These are phyloP conservation scores for Stephanodiscus triporus DNA, from an alignment of 108 stramenopile species.

Conservation along the genomic window DNA sequence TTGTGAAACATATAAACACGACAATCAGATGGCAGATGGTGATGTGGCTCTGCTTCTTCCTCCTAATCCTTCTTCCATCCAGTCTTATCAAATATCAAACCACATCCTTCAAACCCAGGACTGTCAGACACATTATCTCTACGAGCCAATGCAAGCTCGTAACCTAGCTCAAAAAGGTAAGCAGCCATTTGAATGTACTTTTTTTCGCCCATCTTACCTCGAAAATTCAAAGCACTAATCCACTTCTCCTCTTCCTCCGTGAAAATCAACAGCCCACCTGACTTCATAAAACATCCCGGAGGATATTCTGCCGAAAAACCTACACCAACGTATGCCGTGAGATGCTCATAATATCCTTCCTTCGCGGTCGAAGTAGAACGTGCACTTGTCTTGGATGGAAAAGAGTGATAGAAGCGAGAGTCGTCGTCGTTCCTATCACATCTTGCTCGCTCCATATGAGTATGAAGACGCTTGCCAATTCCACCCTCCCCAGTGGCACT, in stretches of 20 bases:
- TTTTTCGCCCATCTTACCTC: neutral
- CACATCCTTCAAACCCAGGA: conserved; percentile 32
- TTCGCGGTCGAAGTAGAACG: neutral
- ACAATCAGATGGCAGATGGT: no score
- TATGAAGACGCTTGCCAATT: no score
- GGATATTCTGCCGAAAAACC: neutral
- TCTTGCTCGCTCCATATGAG: no score
- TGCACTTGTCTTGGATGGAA: neutral
- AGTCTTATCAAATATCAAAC: conserved; percentile 6
- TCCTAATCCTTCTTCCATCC: no score
- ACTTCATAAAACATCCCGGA: neutral
- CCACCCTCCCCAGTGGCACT: no score
- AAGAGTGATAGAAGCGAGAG: neutral
- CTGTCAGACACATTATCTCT: conserved; percentile 22
- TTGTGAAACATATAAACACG: no score
- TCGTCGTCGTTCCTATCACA: neutral
- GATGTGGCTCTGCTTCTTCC: no score
- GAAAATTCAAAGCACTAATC: neutral
- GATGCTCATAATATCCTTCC: neutral
- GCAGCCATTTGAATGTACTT: conserved; percentile 5
- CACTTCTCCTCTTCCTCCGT: neutral
- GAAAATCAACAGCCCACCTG: neutral
- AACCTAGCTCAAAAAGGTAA: conserved; percentile 28
- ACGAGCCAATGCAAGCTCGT: conserved; percentile 22
- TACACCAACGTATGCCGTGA: neutral